Conservation (phyloP, 2,329 filamentous ascomycete species). For the Penicillium sp. region DNA sequence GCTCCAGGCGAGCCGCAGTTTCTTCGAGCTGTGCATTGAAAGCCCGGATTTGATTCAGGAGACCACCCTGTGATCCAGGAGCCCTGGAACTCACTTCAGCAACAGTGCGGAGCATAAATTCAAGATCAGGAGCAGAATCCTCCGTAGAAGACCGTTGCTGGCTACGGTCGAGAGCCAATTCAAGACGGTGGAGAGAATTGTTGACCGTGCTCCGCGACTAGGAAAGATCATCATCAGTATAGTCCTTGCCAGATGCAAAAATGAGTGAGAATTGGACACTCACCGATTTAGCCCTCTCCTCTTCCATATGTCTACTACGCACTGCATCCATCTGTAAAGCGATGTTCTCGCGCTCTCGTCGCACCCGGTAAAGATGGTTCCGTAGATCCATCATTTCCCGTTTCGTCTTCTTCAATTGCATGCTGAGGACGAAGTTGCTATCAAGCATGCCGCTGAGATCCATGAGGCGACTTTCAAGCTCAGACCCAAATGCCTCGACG, state of each 20-base stretch:
- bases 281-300: slow-evolving; percentile 38
- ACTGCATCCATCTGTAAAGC: slow-evolving; percentile 51
- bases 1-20: slow-evolving; percentile 30
- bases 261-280: slow-evolving; percentile 8
- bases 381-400: slow-evolving; percentile 46
- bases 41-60: slow-evolving; percentile 39
- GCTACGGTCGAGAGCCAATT: slow-evolving; percentile 41
- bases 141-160: slow-evolving; percentile 24
- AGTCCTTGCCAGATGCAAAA: not conserved
- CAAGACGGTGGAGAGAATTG: slow-evolving; percentile 43
- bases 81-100: slow-evolving; percentile 41
- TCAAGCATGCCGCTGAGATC: slow-evolving; percentile 53
- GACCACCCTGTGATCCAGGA: slow-evolving; percentile 39
- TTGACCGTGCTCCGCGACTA: slow-evolving; percentile 42
- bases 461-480: slow-evolving; percentile 49
- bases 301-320: slow-evolving; percentile 40
- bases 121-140: slow-evolving; percentile 35
- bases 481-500: slow-evolving; percentile 47
- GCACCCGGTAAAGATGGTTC: slow-evolving; percentile 47
- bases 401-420: slow-evolving; percentile 45
- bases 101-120: slow-evolving; percentile 43
- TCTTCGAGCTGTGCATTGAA: slow-evolving; percentile 46
- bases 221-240: slow-evolving; percentile 10
- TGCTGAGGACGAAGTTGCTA: slow-evolving; percentile 46
- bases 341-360: slow-evolving; percentile 48